These are phyloP conservation scores for Talaromyces verruculosus DNA, from an alignment of 2,329 filamentous ascomycete species.

Conservation along the genomic window DNA sequence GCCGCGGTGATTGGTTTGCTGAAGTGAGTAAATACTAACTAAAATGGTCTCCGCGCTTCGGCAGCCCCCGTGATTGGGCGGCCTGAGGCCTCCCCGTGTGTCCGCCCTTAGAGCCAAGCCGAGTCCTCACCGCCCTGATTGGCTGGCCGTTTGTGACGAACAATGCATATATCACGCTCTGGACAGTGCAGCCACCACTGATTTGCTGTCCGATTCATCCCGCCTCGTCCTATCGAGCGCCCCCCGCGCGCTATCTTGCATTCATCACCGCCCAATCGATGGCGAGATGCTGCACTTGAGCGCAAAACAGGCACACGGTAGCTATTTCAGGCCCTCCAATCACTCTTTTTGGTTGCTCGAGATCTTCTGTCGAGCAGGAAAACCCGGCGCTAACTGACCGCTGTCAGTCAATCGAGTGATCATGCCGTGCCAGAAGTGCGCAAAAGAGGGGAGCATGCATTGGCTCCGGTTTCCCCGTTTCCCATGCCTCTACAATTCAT, in stretches of 20 bases:
- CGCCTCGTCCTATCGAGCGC: background rate
- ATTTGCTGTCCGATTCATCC: slow-evolving; percentile 9
- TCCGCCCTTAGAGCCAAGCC: background rate
- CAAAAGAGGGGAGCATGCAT: slow-evolving; percentile 17
- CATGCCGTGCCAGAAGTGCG: slow-evolving; percentile 8
- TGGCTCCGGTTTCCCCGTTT: slow-evolving; percentile 6
- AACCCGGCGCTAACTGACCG: slow-evolving; percentile 32
- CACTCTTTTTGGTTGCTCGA: background rate
- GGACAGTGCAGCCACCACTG: background rate
- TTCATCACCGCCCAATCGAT: slow-evolving; percentile 7
- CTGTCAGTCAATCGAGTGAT: slow-evolving; percentile 12
- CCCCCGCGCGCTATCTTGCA: slow-evolving; percentile 9
- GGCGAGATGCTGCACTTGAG: slow-evolving; percentile 13
- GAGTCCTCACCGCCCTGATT: slow-evolving; percentile 1
- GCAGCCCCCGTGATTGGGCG: slow-evolving; percentile 13
- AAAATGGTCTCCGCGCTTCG: background rate
- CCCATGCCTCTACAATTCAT: slow-evolving; percentile 22
- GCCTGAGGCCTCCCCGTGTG: slow-evolving; percentile 7
- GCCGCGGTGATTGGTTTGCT: background rate
- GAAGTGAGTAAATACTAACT: no score
- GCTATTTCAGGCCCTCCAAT: slow-evolving; percentile 15
- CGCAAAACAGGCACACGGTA: slow-evolving; percentile 14
- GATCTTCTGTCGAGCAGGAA: slow-evolving; percentile 18
- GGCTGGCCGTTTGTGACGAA: slow-evolving; percentile 15
- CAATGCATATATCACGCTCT: slow-evolving; percentile 5